phyloP scores from a whole-genome alignment of 345 rosid genomes.

The Aurinia saxatilis region DNA sequence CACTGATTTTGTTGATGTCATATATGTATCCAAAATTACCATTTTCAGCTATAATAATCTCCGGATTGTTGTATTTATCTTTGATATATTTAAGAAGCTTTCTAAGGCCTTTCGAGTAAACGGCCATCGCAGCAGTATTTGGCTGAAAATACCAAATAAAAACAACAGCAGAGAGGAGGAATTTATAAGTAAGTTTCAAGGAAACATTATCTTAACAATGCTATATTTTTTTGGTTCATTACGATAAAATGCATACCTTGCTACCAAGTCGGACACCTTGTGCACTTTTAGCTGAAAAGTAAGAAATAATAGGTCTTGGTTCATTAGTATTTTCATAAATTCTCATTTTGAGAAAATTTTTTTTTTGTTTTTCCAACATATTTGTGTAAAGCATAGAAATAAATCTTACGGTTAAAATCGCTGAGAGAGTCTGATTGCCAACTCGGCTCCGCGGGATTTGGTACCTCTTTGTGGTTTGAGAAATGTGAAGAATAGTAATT shows the following conservation, averaged over 20 bases:
- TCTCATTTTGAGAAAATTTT: no score
- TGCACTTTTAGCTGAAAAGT: background rate
- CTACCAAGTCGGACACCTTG: background rate
- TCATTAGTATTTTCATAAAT: no score
- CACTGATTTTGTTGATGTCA: no score
- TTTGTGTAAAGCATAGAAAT: background rate
- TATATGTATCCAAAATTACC: slow-evolving; percentile 15
- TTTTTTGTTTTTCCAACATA: background rate
- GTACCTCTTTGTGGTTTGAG: background rate
- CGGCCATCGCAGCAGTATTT: slow-evolving; percentile 8
- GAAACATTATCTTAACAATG: no score
- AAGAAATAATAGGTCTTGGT: no score
- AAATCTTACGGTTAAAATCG: slow-evolving; percentile 21
- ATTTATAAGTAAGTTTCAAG: no score
- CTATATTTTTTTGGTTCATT: background rate
- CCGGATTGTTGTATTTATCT: slow-evolving; percentile 22
- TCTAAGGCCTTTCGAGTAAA: slow-evolving; percentile 30
- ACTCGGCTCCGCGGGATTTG: slow-evolving; percentile 4
- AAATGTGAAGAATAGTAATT: slow-evolving; percentile 35
- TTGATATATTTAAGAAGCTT: slow-evolving; percentile 27
- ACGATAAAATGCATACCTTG: background rate
- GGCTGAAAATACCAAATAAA: slow-evolving; percentile 17
- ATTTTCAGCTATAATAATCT: slow-evolving; percentile 37
- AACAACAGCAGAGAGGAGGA: background rate
- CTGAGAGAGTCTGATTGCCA: slow-evolving; percentile 24